Evolutionary conservation across 805 yeast genomes (phyloP), one percentile per base, ranked within the genome.

Genomic region (Ascoidea rubescens): DNA sequence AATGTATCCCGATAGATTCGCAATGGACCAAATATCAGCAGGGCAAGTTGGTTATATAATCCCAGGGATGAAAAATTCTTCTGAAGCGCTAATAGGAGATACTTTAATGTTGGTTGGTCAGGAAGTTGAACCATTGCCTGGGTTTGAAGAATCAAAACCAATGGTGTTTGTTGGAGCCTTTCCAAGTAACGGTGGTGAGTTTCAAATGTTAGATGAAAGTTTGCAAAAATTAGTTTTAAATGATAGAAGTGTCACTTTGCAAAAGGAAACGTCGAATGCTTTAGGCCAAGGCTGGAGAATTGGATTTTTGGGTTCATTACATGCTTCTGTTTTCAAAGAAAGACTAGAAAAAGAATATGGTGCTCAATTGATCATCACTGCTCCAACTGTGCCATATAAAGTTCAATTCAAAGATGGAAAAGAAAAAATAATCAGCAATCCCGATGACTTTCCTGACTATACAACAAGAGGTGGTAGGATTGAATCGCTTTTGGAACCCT

Each of bases 151-250:
- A 60, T 90, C 95, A 0, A 90, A 93, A 65, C 96, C 98, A 1
- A 93, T 93, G 98, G 98, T 91, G 6, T 93, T 91, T 64, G 95
- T 91, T 49, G 98, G 98, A 12, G 99, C 98, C 0, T 91, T 88
- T 60, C 98, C 99, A 0, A 93, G 96, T 0, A 96, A 91, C 61
- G 96, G 96, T 4, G 76, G 84, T 0, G 96, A 91, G 60, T 91
- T 91, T 65, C 85, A 86, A 55, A 83, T 78, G 31, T 74, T 91
- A 71, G 95, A 93, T 62, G 98, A 93, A 60, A 84, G 89, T 64
- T 80, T 91, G 66, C 87, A 84, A 59, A 89, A 88, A 61, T 71
- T 91, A 57, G 95, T 91, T 5, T 71, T 93, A 54, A 91, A 91
- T 64, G 99, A 91, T 63, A 78, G 97, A 60, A 84, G 96, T 0